These are phyloP conservation scores for Blastocystis sp. DNA, from an alignment of 352 stramenopile genomes.

Conservation along the genomic window DNA sequence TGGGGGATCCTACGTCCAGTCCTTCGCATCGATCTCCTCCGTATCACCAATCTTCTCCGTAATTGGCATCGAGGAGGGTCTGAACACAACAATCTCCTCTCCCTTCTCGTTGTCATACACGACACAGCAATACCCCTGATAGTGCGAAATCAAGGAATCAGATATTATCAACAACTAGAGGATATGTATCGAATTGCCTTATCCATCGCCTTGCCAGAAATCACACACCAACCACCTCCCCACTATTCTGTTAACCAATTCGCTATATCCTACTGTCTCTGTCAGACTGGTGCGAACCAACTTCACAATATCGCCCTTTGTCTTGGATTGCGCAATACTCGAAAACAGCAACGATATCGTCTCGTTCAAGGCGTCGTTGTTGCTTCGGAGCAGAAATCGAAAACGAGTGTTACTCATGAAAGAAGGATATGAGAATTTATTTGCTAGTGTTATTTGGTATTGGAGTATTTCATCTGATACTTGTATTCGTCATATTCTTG, in stretches of 20 bases:
- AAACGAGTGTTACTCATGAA: not conserved
- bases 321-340: not conserved
- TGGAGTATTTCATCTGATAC: too few relatives aligned
- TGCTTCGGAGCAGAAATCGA: not conserved
- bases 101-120: not conserved
- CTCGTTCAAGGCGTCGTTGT: not conserved
- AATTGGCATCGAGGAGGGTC: slow-evolving; percentile 19
- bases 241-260: not conserved
- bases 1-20: not conserved
- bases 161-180: not conserved
- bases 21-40: not conserved
- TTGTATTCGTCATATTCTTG: too few relatives aligned
- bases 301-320: not conserved
- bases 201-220: slow-evolving; percentile 2
- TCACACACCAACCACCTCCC: slow-evolving; percentile 11
- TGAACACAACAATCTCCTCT: slow-evolving; percentile 10
- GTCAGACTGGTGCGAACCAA: not conserved
- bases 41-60: not conserved
- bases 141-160: not conserved
- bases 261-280: not conserved
- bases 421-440: too few relatives aligned
- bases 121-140: not conserved
- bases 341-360: not conserved
- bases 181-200: slow-evolving; percentile 46
- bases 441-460: too few relatives aligned